Conservation (phyloP, 495 filamentous ascomycete genomes). For the Hyaloscypha variabilis region DNA sequence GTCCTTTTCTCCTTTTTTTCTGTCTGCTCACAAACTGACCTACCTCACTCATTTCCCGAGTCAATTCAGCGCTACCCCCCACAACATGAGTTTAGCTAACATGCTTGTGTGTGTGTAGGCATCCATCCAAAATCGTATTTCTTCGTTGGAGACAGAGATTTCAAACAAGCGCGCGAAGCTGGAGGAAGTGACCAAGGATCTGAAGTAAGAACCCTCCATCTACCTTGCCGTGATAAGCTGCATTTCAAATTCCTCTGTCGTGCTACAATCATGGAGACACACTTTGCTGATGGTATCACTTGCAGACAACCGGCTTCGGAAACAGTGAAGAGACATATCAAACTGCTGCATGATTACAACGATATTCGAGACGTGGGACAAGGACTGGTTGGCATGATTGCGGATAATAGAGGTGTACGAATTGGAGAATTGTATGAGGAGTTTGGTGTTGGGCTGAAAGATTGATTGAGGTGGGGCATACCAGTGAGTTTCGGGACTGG, state of each 20-base stretch:
- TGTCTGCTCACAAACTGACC: too few relatives aligned
- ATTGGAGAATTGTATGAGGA: conserved; percentile 66
- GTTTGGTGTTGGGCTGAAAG: conserved; percentile 33
- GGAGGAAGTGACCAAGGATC: conserved; percentile 20
- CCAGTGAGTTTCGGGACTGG: neutral
- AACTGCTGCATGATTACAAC: conserved; percentile 74
- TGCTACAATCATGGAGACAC: neutral
- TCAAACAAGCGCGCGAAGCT: conserved; percentile 18
- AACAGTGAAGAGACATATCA: conserved; percentile 66
- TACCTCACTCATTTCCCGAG: too few relatives aligned
- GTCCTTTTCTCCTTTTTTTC: too few relatives aligned
- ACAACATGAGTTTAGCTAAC: neutral
- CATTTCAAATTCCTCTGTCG: too few relatives aligned
- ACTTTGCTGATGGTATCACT: neutral
- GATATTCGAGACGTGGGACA: conserved; percentile 76
- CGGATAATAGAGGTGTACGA: conserved; percentile 66
- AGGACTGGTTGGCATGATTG: conserved; percentile 73
- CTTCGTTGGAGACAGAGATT: conserved; percentile 29
- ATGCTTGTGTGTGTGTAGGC: conserved; percentile 6
- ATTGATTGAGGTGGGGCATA: conserved; percentile 12
- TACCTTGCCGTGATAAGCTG: too few relatives aligned
- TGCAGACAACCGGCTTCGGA: conserved; percentile 26
- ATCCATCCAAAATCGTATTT: conserved; percentile 28
- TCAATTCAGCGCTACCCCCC: neutral
- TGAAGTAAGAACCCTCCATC: conserved; percentile 23